phyloP scores from a whole-genome alignment of 2,329 filamentous ascomycete species.

The Leptographium radiaticola region DNA sequence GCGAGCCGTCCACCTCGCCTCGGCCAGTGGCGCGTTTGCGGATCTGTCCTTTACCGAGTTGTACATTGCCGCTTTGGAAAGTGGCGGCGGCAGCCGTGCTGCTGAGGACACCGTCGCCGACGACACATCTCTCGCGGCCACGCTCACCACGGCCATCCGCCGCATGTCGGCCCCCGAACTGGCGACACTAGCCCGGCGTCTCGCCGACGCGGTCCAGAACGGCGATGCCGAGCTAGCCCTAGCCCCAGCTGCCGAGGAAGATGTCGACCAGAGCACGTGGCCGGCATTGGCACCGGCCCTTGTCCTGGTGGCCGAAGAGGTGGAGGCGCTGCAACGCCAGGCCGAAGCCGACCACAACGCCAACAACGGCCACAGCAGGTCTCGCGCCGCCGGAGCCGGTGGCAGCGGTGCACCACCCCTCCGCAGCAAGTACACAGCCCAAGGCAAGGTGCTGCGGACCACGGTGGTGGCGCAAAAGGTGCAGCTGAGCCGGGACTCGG shows the following conservation, averaged over 20 bases:
- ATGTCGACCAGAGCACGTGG: constrained; percentile 8
- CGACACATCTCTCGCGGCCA: constrained; percentile 35
- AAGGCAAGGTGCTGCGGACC: constrained; percentile 56
- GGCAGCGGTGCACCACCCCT: constrained; percentile 22
- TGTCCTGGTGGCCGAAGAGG: constrained; percentile 26
- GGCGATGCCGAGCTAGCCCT: constrained; percentile 26
- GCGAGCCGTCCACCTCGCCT: constrained; percentile 33
- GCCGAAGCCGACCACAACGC: constrained; percentile 31
- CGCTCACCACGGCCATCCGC: constrained; percentile 37
- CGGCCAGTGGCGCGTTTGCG: constrained; percentile 18
- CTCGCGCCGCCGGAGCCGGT: background rate
- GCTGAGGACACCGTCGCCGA: constrained; percentile 17
- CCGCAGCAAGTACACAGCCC: constrained; percentile 62
- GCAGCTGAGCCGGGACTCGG: constrained; percentile 62
- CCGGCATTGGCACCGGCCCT: constrained; percentile 16
- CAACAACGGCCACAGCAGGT: background rate
- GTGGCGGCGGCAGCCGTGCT: background rate
- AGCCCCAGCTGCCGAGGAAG: constrained; percentile 19
- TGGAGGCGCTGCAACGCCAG: constrained; percentile 31
- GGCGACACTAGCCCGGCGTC: constrained; percentile 25
- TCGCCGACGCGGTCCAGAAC: constrained; percentile 23
- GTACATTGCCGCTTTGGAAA: constrained; percentile 44
- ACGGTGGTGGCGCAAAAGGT: constrained; percentile 74
- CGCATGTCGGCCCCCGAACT: constrained; percentile 43
- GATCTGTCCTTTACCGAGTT: constrained; percentile 33